Evolutionary conservation across 208 protist genomes (phyloP).

Genomic region (Leishmania amazonensis): DNA sequence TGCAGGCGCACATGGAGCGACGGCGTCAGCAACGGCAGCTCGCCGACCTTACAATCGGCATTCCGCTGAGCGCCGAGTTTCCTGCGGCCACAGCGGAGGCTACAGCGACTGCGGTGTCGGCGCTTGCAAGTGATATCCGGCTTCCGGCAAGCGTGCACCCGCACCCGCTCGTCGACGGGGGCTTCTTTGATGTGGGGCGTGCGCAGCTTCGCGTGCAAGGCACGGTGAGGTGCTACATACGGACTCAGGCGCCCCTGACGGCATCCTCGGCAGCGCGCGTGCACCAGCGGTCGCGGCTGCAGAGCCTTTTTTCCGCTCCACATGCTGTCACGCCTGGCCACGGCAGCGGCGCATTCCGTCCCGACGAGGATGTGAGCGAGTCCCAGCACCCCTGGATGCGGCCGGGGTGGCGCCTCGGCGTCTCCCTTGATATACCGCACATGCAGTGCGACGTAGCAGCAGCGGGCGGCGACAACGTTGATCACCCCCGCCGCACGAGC

Average conservation of each 20-base stretch:
- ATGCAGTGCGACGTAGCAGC: slow-evolving; percentile 18
- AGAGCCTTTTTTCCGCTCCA: slow-evolving; percentile 11
- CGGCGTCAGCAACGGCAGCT: neutral
- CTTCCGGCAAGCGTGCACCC: slow-evolving; percentile 20
- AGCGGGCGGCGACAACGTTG: neutral
- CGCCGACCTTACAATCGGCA: slow-evolving; percentile 10
- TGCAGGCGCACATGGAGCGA: slow-evolving; percentile 28
- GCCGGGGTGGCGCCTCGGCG: slow-evolving; percentile 21
- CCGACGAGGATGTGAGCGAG: neutral
- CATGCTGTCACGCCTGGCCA: neutral
- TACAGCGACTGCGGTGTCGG: neutral
- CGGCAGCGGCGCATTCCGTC: too few species aligned
- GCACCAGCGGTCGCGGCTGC: slow-evolving; percentile 19
- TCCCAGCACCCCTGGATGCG: slow-evolving; percentile 39
- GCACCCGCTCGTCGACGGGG: slow-evolving; percentile 32
- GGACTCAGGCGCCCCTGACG: slow-evolving; percentile 16
- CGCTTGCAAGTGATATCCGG: neutral
- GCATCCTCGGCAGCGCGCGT: slow-evolving; percentile 22
- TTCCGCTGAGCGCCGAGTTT: slow-evolving; percentile 7
- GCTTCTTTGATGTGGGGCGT: slow-evolving; percentile 37
- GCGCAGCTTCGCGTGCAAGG: slow-evolving; percentile 28
- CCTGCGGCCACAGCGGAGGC: neutral
- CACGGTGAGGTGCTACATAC: slow-evolving; percentile 15
- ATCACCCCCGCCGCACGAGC: neutral
- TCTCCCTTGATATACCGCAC: slow-evolving; percentile 32